Conservation (phyloP, 1,284 basidiomycete genomes). For the Chalciporus sp. region DNA sequence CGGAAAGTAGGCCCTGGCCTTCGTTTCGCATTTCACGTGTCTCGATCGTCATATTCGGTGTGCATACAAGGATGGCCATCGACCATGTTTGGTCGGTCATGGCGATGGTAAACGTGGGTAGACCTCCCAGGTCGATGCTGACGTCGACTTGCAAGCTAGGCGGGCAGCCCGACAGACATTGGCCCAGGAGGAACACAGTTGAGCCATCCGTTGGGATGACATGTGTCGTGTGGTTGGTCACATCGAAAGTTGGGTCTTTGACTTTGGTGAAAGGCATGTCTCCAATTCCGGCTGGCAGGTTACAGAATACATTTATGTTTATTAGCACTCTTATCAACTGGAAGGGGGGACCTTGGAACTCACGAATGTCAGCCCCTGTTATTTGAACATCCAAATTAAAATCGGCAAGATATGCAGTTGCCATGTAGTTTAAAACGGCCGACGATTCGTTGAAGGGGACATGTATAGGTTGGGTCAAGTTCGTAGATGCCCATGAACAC, state of each 20-base stretch:
- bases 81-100: slow-evolving; percentile 20
- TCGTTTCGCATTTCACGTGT: slow-evolving; percentile 31
- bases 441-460: slow-evolving; percentile 15
- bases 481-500: slow-evolving; percentile 32
- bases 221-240: slow-evolving; percentile 29
- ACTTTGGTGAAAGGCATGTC: slow-evolving; percentile 8
- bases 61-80: slow-evolving; percentile 25
- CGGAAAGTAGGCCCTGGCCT: slow-evolving; percentile 19
- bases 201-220: slow-evolving; percentile 22
- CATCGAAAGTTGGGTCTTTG: slow-evolving; percentile 3
- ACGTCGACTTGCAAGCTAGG: background rate
- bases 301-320: no score
- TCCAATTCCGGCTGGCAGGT: background rate
- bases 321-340: background rate
- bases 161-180: slow-evolving; percentile 23
- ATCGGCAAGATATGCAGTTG: slow-evolving; percentile 18
- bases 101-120: slow-evolving; percentile 17
- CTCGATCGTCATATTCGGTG: slow-evolving; percentile 27
- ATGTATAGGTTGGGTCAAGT: slow-evolving; percentile 22
- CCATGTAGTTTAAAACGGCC: background rate
- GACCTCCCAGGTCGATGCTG: slow-evolving; percentile 14
- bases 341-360: background rate
- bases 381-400: slow-evolving; percentile 24
- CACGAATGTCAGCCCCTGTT: slow-evolving; percentile 6
- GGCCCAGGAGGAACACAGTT: slow-evolving; percentile 22